Conservation (phyloP, 2,329 filamentous ascomycete genomes). For the Aspergillus texensis region DNA sequence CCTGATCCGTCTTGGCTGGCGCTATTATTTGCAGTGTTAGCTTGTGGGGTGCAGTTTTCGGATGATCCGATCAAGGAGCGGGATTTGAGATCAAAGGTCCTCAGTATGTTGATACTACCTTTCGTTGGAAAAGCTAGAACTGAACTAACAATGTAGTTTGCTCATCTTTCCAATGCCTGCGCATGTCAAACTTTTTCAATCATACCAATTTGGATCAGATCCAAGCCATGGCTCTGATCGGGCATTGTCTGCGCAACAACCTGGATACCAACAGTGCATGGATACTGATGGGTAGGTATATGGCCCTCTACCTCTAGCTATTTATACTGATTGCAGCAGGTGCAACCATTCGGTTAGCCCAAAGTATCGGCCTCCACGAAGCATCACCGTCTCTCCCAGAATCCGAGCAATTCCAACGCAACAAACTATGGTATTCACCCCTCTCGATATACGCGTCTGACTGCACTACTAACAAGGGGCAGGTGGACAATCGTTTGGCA, state of each 20-base stretch:
- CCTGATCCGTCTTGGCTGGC: conserved; percentile 25
- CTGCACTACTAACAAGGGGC: neutral
- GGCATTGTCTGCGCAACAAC: conserved; percentile 26
- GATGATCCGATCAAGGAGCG: conserved; percentile 27
- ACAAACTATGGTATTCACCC: conserved; percentile 12
- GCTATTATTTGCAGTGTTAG: conserved; percentile 26
- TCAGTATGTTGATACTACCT: conserved; percentile 17
- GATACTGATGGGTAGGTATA: conserved; percentile 26
- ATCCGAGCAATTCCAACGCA: conserved; percentile 12
- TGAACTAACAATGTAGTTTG: conserved; percentile 19
- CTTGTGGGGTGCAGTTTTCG: conserved; percentile 27
- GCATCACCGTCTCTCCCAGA: conserved; percentile 9
- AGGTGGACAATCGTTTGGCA: conserved; percentile 28
- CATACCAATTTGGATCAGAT: conserved; percentile 27
- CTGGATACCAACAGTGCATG: conserved; percentile 29
- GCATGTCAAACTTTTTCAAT: conserved; percentile 28
- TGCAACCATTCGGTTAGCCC: conserved; percentile 25
- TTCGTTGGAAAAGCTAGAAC: too few species aligned
- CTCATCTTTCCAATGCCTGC: conserved; percentile 29
- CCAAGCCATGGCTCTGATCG: conserved; percentile 27
- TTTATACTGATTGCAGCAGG: conserved; percentile 10
- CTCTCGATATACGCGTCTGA: neutral
- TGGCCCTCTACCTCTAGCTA: neutral
- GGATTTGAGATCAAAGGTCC: conserved; percentile 27
- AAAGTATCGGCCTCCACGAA: conserved; percentile 29